Evolutionary conservation across 768 basidiomycete species (phyloP).

Genomic region (Lactarius psammicola): DNA sequence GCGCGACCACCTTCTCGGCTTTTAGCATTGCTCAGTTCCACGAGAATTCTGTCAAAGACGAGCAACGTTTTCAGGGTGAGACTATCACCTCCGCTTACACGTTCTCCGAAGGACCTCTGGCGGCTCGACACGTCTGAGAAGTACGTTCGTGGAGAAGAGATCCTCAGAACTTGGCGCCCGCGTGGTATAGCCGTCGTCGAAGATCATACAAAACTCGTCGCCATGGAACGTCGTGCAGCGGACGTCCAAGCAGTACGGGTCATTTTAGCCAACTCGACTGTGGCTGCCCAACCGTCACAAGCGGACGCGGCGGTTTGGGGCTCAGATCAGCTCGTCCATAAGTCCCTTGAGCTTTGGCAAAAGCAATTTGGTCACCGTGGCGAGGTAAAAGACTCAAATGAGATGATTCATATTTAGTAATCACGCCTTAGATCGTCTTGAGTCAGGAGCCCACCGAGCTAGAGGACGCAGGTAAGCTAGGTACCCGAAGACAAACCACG

Average conservation of each 20-base stretch:
- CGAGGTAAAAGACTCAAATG: constrained; percentile 50
- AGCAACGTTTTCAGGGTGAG: constrained; percentile 82
- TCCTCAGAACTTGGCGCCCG: constrained; percentile 78
- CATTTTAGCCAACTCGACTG: constrained; percentile 57
- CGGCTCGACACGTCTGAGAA: constrained; percentile 91
- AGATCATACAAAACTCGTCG: constrained; percentile 73
- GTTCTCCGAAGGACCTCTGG: constrained; percentile 90
- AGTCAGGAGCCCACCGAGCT: constrained; percentile 65
- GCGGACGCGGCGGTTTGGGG: constrained; percentile 63
- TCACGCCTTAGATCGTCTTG: constrained; percentile 64
- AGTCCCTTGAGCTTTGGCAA: constrained; percentile 79
- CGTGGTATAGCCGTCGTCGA: constrained; percentile 87
- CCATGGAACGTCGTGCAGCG: constrained; percentile 70
- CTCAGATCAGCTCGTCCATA: constrained; percentile 60
- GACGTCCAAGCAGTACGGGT: constrained; percentile 89
- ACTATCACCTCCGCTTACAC: constrained; percentile 79
- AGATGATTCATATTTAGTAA: constrained; percentile 21
- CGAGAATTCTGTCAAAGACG: constrained; percentile 72
- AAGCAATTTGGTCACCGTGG: constrained; percentile 73
- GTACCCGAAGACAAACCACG: constrained; percentile 37
- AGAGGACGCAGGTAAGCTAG: constrained; percentile 42
- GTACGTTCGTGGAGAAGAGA: constrained; percentile 91
- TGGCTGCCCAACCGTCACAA: constrained; percentile 45
- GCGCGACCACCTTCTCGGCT: constrained; percentile 80
- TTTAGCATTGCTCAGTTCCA: constrained; percentile 71